phyloP scores from a whole-genome alignment of 495 filamentous ascomycete species.

The Letharia columbiana region DNA sequence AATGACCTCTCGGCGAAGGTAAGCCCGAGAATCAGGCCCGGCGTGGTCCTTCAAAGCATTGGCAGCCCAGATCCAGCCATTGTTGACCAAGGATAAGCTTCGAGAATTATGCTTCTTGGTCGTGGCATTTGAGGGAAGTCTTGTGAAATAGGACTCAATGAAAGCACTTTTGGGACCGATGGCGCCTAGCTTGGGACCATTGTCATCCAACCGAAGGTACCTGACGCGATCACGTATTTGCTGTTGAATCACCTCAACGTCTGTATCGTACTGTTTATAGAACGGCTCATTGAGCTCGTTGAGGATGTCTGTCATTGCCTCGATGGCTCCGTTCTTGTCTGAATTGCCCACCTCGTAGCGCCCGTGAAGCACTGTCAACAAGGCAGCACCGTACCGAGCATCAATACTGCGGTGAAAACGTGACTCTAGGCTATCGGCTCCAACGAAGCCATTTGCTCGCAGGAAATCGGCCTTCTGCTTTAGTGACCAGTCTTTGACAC shows the following conservation, averaged over 20 bases:
- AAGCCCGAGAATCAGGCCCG: slow-evolving; percentile 77
- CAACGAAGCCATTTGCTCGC: slow-evolving; percentile 53
- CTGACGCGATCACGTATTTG: slow-evolving; percentile 91
- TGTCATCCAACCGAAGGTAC: slow-evolving; percentile 80
- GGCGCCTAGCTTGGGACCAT: slow-evolving; percentile 80
- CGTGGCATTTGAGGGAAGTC: slow-evolving; percentile 68
- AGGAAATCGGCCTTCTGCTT: slow-evolving; percentile 56
- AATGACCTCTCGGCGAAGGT: slow-evolving; percentile 89
- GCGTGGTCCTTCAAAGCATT: slow-evolving; percentile 91
- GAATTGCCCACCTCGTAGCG: slow-evolving; percentile 46
- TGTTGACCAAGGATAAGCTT: slow-evolving; percentile 80
- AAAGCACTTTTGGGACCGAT: slow-evolving; percentile 69
- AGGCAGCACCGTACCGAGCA: slow-evolving; percentile 56
- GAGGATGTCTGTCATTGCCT: slow-evolving; percentile 45
- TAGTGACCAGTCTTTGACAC: slow-evolving; percentile 46
- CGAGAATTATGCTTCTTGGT: slow-evolving; percentile 70
- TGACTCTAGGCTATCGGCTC: slow-evolving; percentile 65
- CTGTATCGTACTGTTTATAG: slow-evolving; percentile 83
- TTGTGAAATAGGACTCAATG: slow-evolving; percentile 94
- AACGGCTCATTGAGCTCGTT: slow-evolving; percentile 80
- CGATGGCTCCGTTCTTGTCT: slow-evolving; percentile 31
- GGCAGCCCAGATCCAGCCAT: slow-evolving; percentile 98
- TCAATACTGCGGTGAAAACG: slow-evolving; percentile 64
- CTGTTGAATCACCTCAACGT: slow-evolving; percentile 72
- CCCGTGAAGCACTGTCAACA: slow-evolving; percentile 62